A percentile compares a stretch with the other conserved stretches of the same genome.
Conservation (phyloP, 345 rosid species). For the Microcos paniculata region DNA sequence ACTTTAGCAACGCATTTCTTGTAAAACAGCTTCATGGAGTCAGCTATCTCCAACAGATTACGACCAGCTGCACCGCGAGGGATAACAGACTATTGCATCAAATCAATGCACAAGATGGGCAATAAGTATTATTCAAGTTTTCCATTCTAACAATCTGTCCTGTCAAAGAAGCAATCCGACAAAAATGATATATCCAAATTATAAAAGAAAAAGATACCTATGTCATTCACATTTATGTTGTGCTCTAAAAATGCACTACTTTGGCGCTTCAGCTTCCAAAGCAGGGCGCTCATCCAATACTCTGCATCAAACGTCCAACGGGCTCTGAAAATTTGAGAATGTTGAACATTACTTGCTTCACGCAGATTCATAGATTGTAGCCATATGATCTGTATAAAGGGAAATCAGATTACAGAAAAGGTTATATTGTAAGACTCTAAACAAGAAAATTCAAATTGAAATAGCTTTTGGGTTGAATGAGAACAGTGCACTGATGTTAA, state of each 20-base stretch:
- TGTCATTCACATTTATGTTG: neutral
- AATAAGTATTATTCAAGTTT: no score
- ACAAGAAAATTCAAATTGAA: neutral
- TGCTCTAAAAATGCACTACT: neutral
- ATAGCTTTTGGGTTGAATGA: neutral
- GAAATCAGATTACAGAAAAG: no score
- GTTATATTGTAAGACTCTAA: no score
- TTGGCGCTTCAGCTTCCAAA: neutral
- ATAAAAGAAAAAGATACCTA: neutral
- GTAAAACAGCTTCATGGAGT: neutral
- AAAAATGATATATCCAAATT: no score
- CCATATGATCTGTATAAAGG: neutral
- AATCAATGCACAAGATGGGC: neutral
- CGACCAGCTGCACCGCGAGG: neutral
- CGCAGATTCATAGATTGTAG: neutral
- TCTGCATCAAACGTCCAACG: neutral
- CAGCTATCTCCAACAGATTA: neutral
- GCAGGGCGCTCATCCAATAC: neutral
- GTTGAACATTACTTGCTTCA: neutral
- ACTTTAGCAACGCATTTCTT: slow-evolving; percentile 1
- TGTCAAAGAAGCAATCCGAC: no score
- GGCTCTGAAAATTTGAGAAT: neutral
- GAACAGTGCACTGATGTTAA: neutral
- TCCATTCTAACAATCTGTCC: no score
- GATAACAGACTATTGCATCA: neutral